Evolutionary conservation across 345 rosid species (phyloP).

Genomic region (Pugionium cornutum): DNA sequence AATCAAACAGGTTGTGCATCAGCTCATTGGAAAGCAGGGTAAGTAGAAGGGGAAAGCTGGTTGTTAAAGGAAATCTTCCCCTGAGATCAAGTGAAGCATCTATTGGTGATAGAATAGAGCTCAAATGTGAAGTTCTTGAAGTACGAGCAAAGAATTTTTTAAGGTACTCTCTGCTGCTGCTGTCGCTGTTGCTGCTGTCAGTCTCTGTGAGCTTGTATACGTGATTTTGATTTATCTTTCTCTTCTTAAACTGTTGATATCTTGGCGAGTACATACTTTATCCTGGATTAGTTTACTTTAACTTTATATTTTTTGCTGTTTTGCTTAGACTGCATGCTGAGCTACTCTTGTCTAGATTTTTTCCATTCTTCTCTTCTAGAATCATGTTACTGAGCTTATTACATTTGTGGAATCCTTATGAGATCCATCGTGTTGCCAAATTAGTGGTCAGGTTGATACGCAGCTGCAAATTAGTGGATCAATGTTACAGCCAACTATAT

Average conservation of each 20-base stretch:
- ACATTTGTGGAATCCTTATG: constrained; percentile 2
- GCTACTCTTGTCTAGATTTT: constrained; percentile 1
- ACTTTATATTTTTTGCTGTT: constrained; percentile 9
- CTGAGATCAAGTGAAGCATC: constrained; percentile 79
- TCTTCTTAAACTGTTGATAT: constrained; percentile 1
- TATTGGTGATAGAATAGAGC: constrained; percentile 70
- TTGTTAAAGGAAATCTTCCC: constrained; percentile 84
- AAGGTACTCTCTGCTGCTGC: constrained; percentile 48
- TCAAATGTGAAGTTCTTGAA: constrained; percentile 96
- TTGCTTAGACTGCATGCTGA: constrained; percentile 15
- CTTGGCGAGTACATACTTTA: background rate
- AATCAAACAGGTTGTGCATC: constrained; percentile 86
- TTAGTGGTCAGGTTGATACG: constrained; percentile 97
- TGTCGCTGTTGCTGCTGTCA: background rate
- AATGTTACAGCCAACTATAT: constrained; percentile 88
- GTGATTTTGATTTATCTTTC: constrained; percentile 1
- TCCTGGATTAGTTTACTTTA: constrained; percentile 1
- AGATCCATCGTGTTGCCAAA: constrained; percentile 25
- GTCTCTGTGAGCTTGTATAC: constrained; percentile 12
- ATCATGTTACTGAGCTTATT: constrained; percentile 14
- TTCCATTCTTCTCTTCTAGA: constrained; percentile 9
- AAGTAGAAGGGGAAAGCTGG: constrained; percentile 85
- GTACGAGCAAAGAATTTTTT: constrained; percentile 87
- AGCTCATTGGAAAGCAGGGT: constrained; percentile 82
- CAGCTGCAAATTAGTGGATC: constrained; percentile 94